Conservation (phyloP, 441 rosid genomes). For the Populus trichocarpa region DNA sequence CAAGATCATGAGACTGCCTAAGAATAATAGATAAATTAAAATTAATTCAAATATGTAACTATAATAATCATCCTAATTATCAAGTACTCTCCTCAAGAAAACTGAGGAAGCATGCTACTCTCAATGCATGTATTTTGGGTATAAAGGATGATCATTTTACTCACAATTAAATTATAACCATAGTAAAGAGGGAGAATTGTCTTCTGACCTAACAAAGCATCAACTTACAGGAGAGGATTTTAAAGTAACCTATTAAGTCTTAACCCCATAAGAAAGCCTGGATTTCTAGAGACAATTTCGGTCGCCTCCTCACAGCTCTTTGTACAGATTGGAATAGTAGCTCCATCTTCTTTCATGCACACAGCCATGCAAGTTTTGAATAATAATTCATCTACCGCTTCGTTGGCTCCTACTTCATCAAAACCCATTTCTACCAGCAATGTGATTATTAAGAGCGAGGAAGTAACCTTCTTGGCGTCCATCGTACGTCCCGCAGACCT, state of each 20-base stretch:
- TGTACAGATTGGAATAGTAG: not conserved
- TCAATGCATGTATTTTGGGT: not conserved
- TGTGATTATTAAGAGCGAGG: not conserved
- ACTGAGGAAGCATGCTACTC: not conserved
- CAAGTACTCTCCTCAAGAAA: not conserved
- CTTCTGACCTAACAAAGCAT: not conserved
- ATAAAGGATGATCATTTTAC: too few relatives aligned
- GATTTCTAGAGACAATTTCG: conserved; percentile 8
- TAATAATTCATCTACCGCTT: not conserved
- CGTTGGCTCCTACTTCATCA: not conserved
- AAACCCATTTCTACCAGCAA: not conserved
- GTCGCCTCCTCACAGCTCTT: conserved; percentile 1
- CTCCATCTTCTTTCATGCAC: conserved; percentile 7
- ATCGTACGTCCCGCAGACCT: not conserved
- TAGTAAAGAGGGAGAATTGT: not conserved
- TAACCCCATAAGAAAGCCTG: not conserved
- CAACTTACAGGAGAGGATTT: not conserved
- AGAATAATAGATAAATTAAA: not conserved
- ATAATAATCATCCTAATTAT: not conserved
- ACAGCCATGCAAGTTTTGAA: conserved; percentile 11
- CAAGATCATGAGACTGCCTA: not conserved
- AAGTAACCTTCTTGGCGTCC: not conserved
- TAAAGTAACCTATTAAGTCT: not conserved
- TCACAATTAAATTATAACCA: too few relatives aligned
- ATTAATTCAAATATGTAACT: not conserved